phyloP scores from a whole-genome alignment of 345 rosid genomes.

The Acer yangbiense region DNA sequence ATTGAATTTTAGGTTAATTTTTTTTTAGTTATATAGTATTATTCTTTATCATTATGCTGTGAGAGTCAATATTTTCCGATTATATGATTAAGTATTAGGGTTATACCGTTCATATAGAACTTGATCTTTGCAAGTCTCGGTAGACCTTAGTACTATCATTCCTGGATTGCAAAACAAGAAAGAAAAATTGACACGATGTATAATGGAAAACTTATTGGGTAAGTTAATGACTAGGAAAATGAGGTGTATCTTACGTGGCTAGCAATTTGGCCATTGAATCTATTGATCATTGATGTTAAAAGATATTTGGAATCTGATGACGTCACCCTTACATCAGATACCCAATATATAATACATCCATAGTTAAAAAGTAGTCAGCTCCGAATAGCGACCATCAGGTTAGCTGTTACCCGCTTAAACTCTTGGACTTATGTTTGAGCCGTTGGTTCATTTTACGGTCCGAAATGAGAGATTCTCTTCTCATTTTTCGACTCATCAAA shows the following conservation, averaged over 20 bases:
- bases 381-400: not conserved
- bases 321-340: not conserved
- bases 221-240: not conserved
- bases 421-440: not conserved
- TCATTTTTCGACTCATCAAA: too few species aligned
- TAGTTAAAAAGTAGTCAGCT: not conserved
- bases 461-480: not conserved
- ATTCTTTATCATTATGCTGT: too few species aligned
- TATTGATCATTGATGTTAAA: too few species aligned
- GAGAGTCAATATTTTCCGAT: too few species aligned
- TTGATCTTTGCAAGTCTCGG: too few species aligned
- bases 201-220: not conserved
- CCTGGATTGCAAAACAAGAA: too few species aligned
- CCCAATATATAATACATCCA: not conserved
- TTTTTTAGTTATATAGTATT: too few species aligned
- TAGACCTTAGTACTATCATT: too few species aligned
- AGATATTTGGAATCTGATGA: not conserved
- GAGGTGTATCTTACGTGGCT: conserved; percentile 6
- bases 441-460: not conserved
- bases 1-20: too few species aligned
- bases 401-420: not conserved
- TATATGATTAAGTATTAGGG: too few species aligned
- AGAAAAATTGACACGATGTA: not conserved
- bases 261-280: not conserved
- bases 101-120: too few species aligned